These are phyloP conservation scores for Parsonsia alboflavescens DNA, from an alignment of 257 asterid genomes.

Conservation along the genomic window DNA sequence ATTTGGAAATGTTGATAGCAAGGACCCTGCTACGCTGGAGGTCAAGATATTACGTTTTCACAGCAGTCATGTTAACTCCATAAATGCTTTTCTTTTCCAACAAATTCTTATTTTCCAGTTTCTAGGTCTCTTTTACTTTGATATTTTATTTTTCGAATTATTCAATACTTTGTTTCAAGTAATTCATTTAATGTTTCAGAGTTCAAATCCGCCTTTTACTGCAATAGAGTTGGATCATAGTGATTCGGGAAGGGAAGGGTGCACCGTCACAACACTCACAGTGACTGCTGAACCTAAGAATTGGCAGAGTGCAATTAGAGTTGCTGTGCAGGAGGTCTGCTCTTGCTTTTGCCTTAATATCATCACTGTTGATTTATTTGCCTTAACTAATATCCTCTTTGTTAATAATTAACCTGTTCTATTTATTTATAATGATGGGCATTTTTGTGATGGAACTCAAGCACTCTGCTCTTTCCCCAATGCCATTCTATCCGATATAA, in stretches of 20 bases:
- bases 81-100: background rate
- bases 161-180: constrained; percentile 13
- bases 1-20: background rate
- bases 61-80: background rate
- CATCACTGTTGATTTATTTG: constrained; percentile 7
- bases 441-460: background rate
- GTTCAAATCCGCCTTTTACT: constrained; percentile 97
- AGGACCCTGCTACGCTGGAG: background rate
- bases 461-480: background rate
- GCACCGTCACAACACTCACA: constrained; percentile 96
- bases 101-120: background rate
- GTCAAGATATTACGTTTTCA: background rate
- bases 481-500: background rate
- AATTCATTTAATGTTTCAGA: constrained; percentile 51
- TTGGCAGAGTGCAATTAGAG: constrained; percentile 90
- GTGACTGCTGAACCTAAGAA: constrained; percentile 94
- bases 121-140: background rate
- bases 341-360: background rate
- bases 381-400: background rate
- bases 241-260: constrained; percentile 99
- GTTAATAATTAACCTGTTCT: no score
- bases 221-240: constrained; percentile 98
- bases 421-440: background rate
- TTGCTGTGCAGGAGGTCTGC: constrained; percentile 98
- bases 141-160: background rate